Evolutionary conservation across 164 flowering plant species (phyloP).

Genomic region (Chimonanthus praecox): DNA sequence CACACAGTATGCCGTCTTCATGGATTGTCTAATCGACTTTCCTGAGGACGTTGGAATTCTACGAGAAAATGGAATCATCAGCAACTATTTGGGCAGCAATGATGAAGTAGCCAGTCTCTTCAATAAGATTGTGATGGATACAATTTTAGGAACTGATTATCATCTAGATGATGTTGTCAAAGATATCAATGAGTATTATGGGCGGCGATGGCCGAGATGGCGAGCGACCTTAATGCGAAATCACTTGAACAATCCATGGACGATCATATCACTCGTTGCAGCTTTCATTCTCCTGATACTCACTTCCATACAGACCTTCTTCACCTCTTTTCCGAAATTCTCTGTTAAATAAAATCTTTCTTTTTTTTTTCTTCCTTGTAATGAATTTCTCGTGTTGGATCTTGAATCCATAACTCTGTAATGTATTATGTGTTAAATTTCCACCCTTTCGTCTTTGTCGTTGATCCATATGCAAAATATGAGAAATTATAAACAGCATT

Average conservation of each 20-base stretch:
- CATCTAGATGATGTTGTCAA: slow-evolving; percentile 13
- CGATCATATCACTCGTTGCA: background rate
- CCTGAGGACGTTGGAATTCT: slow-evolving; percentile 19
- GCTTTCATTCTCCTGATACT: background rate
- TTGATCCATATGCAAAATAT: too few species aligned
- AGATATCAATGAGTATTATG: slow-evolving; percentile 12
- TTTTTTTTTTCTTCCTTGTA: too few species aligned
- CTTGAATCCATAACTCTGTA: too few species aligned
- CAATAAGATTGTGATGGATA: slow-evolving; percentile 20
- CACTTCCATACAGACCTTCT: background rate
- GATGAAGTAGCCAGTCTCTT: slow-evolving; percentile 23
- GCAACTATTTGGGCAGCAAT: slow-evolving; percentile 23
- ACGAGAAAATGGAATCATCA: slow-evolving; percentile 10
- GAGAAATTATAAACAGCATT: too few species aligned
- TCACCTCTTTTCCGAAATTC: too few species aligned
- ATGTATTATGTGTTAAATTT: too few species aligned
- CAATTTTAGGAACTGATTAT: slow-evolving; percentile 10
- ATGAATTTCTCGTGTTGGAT: too few species aligned
- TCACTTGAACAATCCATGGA: slow-evolving; percentile 7
- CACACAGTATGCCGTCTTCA: slow-evolving; percentile 19
- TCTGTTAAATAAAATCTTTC: too few species aligned
- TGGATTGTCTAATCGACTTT: slow-evolving; percentile 23
- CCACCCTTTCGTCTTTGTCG: too few species aligned
- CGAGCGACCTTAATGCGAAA: slow-evolving; percentile 11
- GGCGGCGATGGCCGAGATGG: slow-evolving; percentile 15